A percentile compares a stretch with the other conserved stretches of the same genome.
Conservation (phyloP, 1,284 basidiomycete genomes). For the Coriolopsis trogii region DNA sequence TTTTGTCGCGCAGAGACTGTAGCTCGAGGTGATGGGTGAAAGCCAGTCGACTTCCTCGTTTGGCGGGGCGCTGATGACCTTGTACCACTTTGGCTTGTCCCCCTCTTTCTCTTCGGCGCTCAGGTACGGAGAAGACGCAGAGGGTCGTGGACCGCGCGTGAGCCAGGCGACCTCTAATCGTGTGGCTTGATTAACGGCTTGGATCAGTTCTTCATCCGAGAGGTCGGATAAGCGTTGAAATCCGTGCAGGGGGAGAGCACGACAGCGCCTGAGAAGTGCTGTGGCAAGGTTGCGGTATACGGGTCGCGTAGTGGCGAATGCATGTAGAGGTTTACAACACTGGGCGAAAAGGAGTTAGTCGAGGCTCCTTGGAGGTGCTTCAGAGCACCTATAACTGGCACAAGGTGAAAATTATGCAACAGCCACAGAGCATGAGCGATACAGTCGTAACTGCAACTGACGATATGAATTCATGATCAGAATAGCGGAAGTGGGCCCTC, state of each 20-base stretch:
- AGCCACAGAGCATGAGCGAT: too few relatives aligned
- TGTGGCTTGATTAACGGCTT: conserved; percentile 61
- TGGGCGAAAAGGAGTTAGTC: too few relatives aligned
- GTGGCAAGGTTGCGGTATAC: conserved; percentile 67
- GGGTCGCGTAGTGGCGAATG: conserved; percentile 61
- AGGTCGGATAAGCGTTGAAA: conserved; percentile 69
- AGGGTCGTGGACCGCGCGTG: conserved; percentile 57
- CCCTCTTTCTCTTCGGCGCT: conserved; percentile 4
- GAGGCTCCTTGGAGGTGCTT: too few relatives aligned
- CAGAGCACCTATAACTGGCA: too few relatives aligned
- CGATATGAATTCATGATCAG: too few relatives aligned
- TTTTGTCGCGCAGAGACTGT: conserved; percentile 73
- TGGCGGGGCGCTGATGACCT: conserved; percentile 62
- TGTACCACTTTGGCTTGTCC: conserved; percentile 51
- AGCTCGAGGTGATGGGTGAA: conserved; percentile 72
- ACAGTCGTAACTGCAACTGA: too few relatives aligned
- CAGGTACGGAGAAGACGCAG: conserved; percentile 25
- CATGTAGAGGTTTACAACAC: conserved; percentile 63
- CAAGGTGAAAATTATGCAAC: too few relatives aligned
- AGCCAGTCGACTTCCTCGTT: conserved; percentile 74
- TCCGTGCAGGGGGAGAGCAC: conserved; percentile 66
- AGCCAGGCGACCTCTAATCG: conserved; percentile 66
- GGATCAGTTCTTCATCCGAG: conserved; percentile 57
- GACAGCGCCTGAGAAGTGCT: conserved; percentile 61
- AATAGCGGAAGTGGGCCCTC: too few relatives aligned